Evolutionary conservation across 805 yeast genomes (phyloP), one percentile per base, ranked within the genome.

Genomic region (Ogataea populi-albae): DNA sequence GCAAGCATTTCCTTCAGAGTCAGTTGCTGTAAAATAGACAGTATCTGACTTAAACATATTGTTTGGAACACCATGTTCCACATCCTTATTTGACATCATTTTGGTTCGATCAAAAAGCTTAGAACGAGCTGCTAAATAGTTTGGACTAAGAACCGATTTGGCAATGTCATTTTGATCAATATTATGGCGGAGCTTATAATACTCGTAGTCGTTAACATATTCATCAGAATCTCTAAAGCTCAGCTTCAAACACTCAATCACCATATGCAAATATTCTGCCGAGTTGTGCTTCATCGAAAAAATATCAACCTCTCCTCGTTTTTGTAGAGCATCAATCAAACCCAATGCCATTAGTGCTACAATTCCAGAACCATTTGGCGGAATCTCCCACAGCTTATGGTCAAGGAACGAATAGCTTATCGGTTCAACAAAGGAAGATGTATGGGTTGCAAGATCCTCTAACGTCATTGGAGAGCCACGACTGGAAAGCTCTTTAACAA

Each of bases 341-440:
- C 91, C 93, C 32, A 83, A 58, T 0, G 91, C 79, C 12, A 82
- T 61, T 32, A 85, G 62, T 0, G 89, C 93, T 29, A 85, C 84
- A 10, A 85, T 59, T 6, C 94, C 94, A 35, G 85, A 86, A 4
- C 91, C 86, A 57, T 79, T 84, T 10, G 95, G 95, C 8, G 95
- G 93, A 43, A 84, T 78, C 55, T 85, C 93, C 86, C 89, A 81
- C 17, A 85, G 64, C 19, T 66, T 69, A 32, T 70, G 66, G 8
- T 74, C 83, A 30, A 72, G 62, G 37, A 77, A 68, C 22, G 72
- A 69, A 35, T 73, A 57, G 12, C 62, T 60, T 14, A 84, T 74
- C 3, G 94, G 91, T 1, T 79, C 80, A 17, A 82, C 81, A 47
- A 75, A 69, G 0, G 81, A 69, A 2, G 88, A 73, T 0, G 69